These are phyloP conservation scores for Artomyces pyxidatus DNA, from an alignment of 768 basidiomycete species.

Conservation along the genomic window DNA sequence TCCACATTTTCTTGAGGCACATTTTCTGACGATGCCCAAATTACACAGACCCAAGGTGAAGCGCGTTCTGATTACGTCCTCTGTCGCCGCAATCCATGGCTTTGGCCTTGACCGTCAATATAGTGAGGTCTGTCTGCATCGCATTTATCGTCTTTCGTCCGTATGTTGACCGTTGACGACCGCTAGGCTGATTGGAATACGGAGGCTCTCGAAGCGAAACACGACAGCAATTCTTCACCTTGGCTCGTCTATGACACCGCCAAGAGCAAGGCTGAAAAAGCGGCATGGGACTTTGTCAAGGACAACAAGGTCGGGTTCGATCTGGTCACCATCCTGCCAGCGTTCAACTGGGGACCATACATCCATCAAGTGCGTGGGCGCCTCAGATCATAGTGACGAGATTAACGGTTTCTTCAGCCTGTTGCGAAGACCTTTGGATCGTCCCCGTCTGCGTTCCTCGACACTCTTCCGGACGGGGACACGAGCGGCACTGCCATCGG, in stretches of 20 bases:
- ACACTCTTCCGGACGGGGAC: not conserved
- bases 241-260: slow-evolving; percentile 22
- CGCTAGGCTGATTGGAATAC: slow-evolving; percentile 26
- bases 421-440: not conserved
- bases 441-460: not conserved
- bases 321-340: not conserved
- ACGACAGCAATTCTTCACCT: slow-evolving; percentile 26
- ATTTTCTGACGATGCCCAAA: not conserved
- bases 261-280: slow-evolving; percentile 29
- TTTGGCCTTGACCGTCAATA: not conserved
- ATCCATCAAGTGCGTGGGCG: not conserved
- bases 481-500: not conserved
- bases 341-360: not conserved
- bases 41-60: slow-evolving; percentile 14
- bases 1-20: not conserved
- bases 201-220: slow-evolving; percentile 20
- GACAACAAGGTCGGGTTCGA: not conserved
- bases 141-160: not conserved
- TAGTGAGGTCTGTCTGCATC: not conserved
- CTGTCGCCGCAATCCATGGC: slow-evolving; percentile 4
- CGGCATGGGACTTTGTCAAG: not conserved
- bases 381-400: not conserved
- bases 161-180: not conserved
- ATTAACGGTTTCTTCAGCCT: not conserved
- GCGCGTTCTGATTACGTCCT: slow-evolving; percentile 10